Evolutionary conservation across 192 early-diverging fungal genomes (phyloP), one percentile per base, ranked within the genome.

Genomic region (Linnemannia zychae): DNA sequence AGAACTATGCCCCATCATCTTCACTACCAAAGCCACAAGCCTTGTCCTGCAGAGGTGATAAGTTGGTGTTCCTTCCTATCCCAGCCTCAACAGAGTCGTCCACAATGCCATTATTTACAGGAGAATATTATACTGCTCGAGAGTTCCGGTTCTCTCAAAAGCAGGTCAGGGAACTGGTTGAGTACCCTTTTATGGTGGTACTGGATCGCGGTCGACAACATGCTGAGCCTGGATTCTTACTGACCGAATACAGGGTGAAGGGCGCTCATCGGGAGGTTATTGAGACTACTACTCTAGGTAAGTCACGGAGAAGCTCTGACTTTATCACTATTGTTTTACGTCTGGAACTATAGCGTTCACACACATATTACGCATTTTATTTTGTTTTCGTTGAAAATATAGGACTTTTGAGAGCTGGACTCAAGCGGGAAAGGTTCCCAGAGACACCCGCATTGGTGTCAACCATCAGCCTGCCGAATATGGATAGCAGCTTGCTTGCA

Each of bases 401-500:
- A 88, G 88, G 72, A 1, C 76, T 87, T 57, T 47, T 88, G 67
- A 22, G 70, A 4, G 40, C 66, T 48, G 88, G 88, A 20, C 53
- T 88, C 38, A 72, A 50, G 67, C 20, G 80, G 71, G 49, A 46
- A 7, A 65, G 37, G 66, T 76, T 80, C 28, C 69, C 85, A 16
- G 28, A 67, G 38, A 73, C 57, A 2, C 48, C 80, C 0, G 50
- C 84, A 2, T 49, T 91, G 48, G 66, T 88, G 3, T 89, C 91
- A 11, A 76, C 74, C 31, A 46, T 92, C 24, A 85, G 77, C 38
- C 79, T 92, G 28, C 89, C 92, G 1, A 83, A 88, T 24, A 81
- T 92, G n/a, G 89, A 90, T 65, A 91, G 78, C 52, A 85, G 88
- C 44, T 70, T 92, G 36, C 72, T 92, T 15, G 87, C 90, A 3